Conservation (phyloP, 192 early-diverging fungal genomes). For the Coemansia erecta region DNA sequence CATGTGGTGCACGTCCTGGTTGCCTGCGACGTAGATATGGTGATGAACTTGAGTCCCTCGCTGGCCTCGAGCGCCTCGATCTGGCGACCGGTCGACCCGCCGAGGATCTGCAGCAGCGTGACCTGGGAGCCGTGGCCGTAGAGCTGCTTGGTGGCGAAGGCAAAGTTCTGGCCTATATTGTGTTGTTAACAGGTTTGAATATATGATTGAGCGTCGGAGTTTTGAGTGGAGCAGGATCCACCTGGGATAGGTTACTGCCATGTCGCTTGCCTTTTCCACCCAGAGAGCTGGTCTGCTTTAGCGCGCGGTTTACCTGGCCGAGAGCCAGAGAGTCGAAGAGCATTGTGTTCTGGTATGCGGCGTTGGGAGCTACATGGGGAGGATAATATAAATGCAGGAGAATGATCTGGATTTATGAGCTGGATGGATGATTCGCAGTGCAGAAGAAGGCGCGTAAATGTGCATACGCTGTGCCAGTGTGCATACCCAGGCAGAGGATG, state of each 20-base stretch:
- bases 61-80: conserved; percentile 26
- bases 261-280: conserved; percentile 30
- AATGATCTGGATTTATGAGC: background rate
- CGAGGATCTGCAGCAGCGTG: conserved; percentile 31
- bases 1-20: conserved; percentile 37
- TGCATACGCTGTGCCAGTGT: background rate
- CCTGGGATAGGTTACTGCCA: background rate
- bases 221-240: too few species aligned
- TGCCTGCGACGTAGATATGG: conserved; percentile 10
- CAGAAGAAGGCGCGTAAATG: background rate
- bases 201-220: too few species aligned
- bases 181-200: too few species aligned
- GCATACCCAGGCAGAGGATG: conserved; percentile 12
- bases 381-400: background rate
- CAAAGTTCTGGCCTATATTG: conserved; percentile 41
- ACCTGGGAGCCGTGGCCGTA: conserved; percentile 12
- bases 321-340: conserved; percentile 14
- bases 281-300: conserved; percentile 29
- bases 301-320: conserved; percentile 28
- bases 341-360: conserved; percentile 32
- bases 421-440: background rate
- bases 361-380: conserved; percentile 25
- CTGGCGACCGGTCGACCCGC: conserved; percentile 20
- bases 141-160: conserved; percentile 22
- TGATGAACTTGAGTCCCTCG: conserved; percentile 17